These are phyloP conservation scores for Sphaerulina musiva DNA, from an alignment of 2,329 filamentous ascomycete genomes.

Conservation along the genomic window DNA sequence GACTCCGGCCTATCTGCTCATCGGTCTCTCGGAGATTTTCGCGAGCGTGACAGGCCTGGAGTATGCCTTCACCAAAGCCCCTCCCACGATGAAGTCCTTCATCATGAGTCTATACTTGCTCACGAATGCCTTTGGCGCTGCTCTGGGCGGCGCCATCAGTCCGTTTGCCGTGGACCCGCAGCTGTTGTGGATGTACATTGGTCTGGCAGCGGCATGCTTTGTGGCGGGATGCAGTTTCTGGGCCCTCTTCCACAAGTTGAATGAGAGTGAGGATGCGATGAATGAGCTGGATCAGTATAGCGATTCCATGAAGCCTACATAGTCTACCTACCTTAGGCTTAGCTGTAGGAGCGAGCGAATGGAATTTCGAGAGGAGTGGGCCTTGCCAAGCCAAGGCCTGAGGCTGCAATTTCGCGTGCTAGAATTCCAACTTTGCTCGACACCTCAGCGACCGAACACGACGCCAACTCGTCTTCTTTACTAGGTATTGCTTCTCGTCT, in stretches of 20 bases:
- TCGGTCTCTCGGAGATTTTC: conserved; percentile 42
- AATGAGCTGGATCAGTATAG: conserved; percentile 15
- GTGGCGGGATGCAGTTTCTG: conserved; percentile 19
- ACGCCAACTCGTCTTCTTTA: too few relatives aligned
- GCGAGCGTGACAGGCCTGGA: conserved; percentile 42
- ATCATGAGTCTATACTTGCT: conserved; percentile 30
- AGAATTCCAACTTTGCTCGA: too few relatives aligned
- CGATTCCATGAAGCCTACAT: not conserved
- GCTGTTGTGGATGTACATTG: conserved; percentile 52
- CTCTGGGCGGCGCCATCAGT: conserved; percentile 55
- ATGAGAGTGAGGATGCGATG: conserved; percentile 13
- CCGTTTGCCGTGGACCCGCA: conserved; percentile 56
- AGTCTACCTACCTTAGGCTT: too few relatives aligned
- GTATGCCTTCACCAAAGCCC: conserved; percentile 42
- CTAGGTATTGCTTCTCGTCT: too few relatives aligned
- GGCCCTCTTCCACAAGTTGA: conserved; percentile 40
- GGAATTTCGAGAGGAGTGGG: too few relatives aligned
- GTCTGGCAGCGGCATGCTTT: conserved; percentile 15
- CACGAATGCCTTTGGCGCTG: conserved; percentile 49
- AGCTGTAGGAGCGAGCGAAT: too few relatives aligned
- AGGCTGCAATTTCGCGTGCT: too few relatives aligned
- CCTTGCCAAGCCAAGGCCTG: too few relatives aligned
- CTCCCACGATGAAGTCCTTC: conserved; percentile 37
- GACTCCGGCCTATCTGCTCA: conserved; percentile 37
- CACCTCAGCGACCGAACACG: too few relatives aligned